Conservation (phyloP, 140 eudicot species). For the Oenanthe javanica region DNA sequence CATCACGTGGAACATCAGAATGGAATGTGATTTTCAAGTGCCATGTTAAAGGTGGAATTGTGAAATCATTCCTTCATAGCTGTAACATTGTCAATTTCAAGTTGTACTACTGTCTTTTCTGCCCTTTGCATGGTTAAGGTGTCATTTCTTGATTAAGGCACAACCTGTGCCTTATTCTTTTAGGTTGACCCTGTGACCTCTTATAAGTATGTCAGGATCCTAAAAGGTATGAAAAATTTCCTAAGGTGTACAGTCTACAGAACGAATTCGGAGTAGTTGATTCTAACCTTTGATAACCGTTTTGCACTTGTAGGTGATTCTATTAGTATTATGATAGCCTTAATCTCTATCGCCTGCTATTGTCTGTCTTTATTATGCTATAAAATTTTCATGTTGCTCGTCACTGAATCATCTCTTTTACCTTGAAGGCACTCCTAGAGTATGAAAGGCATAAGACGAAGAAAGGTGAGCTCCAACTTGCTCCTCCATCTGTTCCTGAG, state of each 20-base stretch:
- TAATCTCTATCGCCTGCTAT: neutral
- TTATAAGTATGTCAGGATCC: neutral
- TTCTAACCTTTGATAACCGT: neutral
- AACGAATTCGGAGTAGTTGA: neutral
- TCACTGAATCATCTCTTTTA: conserved; percentile 9
- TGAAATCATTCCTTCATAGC: neutral
- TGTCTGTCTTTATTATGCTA: conserved; percentile 7
- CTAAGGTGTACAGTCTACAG: neutral
- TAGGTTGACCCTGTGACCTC: neutral
- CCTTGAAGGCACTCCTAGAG: conserved; percentile 75
- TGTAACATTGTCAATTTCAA: neutral
- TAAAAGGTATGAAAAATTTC: neutral
- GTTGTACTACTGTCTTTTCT: neutral
- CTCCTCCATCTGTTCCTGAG: conserved; percentile 47
- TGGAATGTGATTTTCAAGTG: neutral
- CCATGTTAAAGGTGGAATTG: neutral
- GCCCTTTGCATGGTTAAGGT: neutral
- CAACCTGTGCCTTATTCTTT: neutral
- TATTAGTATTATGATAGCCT: neutral
- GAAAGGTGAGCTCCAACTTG: conserved; percentile 71
- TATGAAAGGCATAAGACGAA: conserved; percentile 70
- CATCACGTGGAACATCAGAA: neutral
- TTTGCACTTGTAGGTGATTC: neutral
- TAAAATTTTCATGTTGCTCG: neutral
- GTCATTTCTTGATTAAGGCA: neutral